Percentiles rank a stretch among this genome's conserved stretches.
Conservation (phyloP, 192 early-diverging fungal species). For the Chytriomyces sp. region DNA sequence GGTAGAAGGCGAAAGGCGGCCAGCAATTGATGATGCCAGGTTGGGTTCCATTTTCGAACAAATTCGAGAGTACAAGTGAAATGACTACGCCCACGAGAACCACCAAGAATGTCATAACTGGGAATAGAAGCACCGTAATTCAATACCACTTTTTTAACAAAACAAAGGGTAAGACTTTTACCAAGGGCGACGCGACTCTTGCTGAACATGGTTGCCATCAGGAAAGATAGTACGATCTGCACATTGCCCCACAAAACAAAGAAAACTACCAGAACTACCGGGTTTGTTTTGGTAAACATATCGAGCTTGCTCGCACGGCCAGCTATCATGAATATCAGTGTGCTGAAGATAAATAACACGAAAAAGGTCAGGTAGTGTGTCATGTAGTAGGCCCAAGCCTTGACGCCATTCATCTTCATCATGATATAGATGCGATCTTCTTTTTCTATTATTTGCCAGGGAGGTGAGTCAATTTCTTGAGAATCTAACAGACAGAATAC, state of each 20-base stretch:
- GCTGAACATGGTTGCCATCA: slow-evolving; percentile 65
- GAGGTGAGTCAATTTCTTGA: neutral
- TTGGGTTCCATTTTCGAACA: slow-evolving; percentile 38
- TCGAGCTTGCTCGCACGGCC: slow-evolving; percentile 60
- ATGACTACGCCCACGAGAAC: slow-evolving; percentile 68
- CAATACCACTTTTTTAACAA: no score
- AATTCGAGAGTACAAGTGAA: slow-evolving; percentile 49
- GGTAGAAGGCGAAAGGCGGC: slow-evolving; percentile 80
- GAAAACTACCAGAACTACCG: slow-evolving; percentile 54
- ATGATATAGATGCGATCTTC: slow-evolving; percentile 58
- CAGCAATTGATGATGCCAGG: slow-evolving; percentile 59
- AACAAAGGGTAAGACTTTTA: neutral
- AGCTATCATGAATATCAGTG: slow-evolving; percentile 63
- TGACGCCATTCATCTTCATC: slow-evolving; percentile 77
- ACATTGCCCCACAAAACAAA: slow-evolving; percentile 69
- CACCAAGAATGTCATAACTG: slow-evolving; percentile 59
- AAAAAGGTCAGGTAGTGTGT: slow-evolving; percentile 62
- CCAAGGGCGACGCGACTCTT: slow-evolving; percentile 57
- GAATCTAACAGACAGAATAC: neutral
- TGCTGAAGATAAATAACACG: slow-evolving; percentile 62
- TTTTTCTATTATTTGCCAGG: slow-evolving; percentile 49
- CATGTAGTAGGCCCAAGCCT: slow-evolving; percentile 60
- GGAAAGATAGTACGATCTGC: slow-evolving; percentile 68
- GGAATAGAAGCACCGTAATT: neutral
- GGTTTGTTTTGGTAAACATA: slow-evolving; percentile 62